Base-by-base conservation (phyloP, 148 eudicot genomes). In the Nepenthes mirabilis region DNA sequence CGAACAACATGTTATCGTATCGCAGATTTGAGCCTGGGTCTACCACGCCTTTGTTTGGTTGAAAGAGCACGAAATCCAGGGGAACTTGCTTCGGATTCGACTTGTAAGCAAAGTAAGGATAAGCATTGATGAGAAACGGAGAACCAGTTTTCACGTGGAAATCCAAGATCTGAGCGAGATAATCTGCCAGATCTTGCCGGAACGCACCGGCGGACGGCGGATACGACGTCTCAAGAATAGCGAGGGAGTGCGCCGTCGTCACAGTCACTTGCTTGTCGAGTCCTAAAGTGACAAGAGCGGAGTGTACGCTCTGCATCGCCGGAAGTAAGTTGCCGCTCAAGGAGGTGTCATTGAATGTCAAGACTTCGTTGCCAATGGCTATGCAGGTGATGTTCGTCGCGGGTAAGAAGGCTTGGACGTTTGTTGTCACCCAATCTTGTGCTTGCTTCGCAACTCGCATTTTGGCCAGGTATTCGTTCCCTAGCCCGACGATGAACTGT, bases 71-170 rank as follows among this genome's bases (percentile, higher is more conserved):
- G 49, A 77, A 91, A 55, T 91, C 96, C 0, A 91, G 51, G 0
- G 85, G 48, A 0, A 83, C 81, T 59, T 91, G 82, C 14, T 78
- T 77, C 5, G 95, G 90, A 13, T 45, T 78, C 0, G 74, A 79
- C 65, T 88, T 85, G 73, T 88, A 91, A 1, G 96, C 95, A 60
- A 91, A 88, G 71, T 70, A 91, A 0, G 97, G 97, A 59, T 91
- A 91, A 0, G 96, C 96, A 36, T 91, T 91, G 59, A 91, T 85
- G 1, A 85, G 68, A 49, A 91, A 85, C 1, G 96, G 86, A 0
- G 97, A 85, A 1, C 82, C 80, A 0, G 91, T 78, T 37, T 83
- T 91, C 34, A 55, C 56, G 33, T 81, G 80, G 65, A 91, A 91
- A 11, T 73, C 67, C 34, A 81, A 63, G 72, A 91, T 80, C 69